Evolutionary conservation across 441 rosid genomes (phyloP).

Genomic region (Brassica balearica): DNA sequence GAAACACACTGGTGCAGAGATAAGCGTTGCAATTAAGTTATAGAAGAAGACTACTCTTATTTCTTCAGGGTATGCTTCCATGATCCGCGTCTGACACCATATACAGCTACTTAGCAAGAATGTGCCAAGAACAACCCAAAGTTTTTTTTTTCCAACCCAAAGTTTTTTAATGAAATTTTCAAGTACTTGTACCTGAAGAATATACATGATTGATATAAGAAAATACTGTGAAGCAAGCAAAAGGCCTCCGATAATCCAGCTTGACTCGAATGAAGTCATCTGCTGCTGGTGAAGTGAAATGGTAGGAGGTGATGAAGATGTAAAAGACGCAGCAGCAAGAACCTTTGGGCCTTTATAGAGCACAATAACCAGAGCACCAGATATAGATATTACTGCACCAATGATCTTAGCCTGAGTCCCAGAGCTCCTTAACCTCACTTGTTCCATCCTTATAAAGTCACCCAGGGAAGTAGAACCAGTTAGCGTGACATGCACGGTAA

Average conservation of each 20-base stretch:
- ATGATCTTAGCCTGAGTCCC: slow-evolving; percentile 49
- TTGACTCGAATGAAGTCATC: slow-evolving; percentile 31
- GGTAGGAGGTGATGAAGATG: slow-evolving; percentile 10
- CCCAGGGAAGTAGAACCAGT: neutral
- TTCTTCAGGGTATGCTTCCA: slow-evolving; percentile 67
- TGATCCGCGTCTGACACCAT: slow-evolving; percentile 53
- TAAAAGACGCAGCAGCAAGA: slow-evolving; percentile 39
- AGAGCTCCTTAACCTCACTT: slow-evolving; percentile 47
- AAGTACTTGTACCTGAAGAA: slow-evolving; percentile 54
- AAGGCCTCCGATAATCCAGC: slow-evolving; percentile 58
- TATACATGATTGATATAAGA: slow-evolving; percentile 46
- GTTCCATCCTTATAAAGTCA: slow-evolving; percentile 32
- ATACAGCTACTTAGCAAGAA: slow-evolving; percentile 19
- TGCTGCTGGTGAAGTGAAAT: neutral
- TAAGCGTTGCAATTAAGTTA: slow-evolving; percentile 39
- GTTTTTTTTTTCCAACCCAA: neutral
- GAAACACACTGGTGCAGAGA: slow-evolving; percentile 49
- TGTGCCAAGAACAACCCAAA: neutral
- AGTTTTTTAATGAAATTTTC: neutral
- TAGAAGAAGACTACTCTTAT: slow-evolving; percentile 52
- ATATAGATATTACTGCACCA: slow-evolving; percentile 56
- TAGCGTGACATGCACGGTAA: neutral
- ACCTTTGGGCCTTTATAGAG: slow-evolving; percentile 62
- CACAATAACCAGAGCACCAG: slow-evolving; percentile 57
- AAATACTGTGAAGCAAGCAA: slow-evolving; percentile 47